Conservation (phyloP, 768 basidiomycete species). For the Panaeolus papilionaceus region DNA sequence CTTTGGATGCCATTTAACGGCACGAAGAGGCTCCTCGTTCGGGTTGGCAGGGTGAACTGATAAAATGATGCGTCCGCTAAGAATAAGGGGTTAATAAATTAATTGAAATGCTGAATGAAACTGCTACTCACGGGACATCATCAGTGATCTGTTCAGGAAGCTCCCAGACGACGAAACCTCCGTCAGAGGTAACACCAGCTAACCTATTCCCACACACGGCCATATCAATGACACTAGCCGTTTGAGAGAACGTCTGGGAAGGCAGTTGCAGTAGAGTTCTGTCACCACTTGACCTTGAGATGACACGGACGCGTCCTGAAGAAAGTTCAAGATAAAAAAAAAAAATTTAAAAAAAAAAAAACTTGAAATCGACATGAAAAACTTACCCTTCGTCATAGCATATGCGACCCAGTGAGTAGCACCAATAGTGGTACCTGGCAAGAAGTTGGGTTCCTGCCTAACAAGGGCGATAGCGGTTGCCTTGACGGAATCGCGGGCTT, state of each 20-base stretch:
- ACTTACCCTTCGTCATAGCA: conserved; percentile 83
- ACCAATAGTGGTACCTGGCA: conserved; percentile 87
- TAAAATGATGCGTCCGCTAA: conserved; percentile 69
- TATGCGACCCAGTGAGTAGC: conserved; percentile 94
- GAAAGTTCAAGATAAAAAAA: conserved; percentile 10
- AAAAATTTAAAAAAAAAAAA: background rate
- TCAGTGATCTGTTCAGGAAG: conserved; percentile 83
- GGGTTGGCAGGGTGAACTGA: conserved; percentile 69
- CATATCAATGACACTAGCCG: conserved; percentile 82
- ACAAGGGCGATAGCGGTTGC: conserved; percentile 92
- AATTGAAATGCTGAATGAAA: conserved; percentile 15
- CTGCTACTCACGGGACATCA: conserved; percentile 75
- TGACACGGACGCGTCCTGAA: conserved; percentile 82
- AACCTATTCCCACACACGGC: conserved; percentile 83
- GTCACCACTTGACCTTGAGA: conserved; percentile 87
- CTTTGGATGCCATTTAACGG: conserved; percentile 91
- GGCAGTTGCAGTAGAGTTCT: conserved; percentile 85
- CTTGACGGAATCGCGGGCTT: conserved; percentile 80
- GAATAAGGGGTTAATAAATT: conserved; percentile 18
- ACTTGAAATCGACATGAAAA: background rate
- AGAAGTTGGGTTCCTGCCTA: conserved; percentile 83
- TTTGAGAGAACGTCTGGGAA: conserved; percentile 56
- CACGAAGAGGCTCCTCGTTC: conserved; percentile 71
- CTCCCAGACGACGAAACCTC: conserved; percentile 91
- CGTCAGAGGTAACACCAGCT: conserved; percentile 87